Evolutionary conservation across 192 early-diverging fungal species (phyloP).

Genomic region (Gaertneriomyces semiglobifer): DNA sequence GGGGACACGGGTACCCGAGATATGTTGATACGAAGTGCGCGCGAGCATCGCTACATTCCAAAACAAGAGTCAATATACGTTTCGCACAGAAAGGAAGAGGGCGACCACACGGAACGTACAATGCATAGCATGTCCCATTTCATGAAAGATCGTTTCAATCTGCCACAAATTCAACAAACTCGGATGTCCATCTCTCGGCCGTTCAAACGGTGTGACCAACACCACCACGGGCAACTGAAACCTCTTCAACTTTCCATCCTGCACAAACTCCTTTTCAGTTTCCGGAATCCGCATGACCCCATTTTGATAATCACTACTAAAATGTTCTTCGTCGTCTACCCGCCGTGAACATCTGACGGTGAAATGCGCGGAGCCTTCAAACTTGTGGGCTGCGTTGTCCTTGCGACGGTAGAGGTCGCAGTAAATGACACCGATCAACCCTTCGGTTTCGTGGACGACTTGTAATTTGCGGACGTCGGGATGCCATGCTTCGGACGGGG

Average conservation of each 20-base stretch:
- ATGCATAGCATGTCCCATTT: slow-evolving; percentile 99
- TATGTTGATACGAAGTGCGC: slow-evolving; percentile 92
- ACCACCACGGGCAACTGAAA: slow-evolving; percentile 55
- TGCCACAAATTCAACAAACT: slow-evolving; percentile 71
- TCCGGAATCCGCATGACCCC: slow-evolving; percentile 7
- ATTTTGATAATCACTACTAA: not conserved
- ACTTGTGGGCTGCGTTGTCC: slow-evolving; percentile 44
- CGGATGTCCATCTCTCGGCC: slow-evolving; percentile 42
- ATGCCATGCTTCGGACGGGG: slow-evolving; percentile 87
- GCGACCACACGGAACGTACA: slow-evolving; percentile 46
- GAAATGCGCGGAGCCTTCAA: slow-evolving; percentile 88
- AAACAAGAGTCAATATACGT: not conserved
- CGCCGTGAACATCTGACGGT: slow-evolving; percentile 87
- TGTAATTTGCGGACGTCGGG: slow-evolving; percentile 85
- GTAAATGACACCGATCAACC: slow-evolving; percentile 87
- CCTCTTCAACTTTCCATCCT: slow-evolving; percentile 21
- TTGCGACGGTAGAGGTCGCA: slow-evolving; percentile 84
- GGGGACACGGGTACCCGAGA: slow-evolving; percentile 88
- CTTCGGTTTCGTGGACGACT: slow-evolving; percentile 84
- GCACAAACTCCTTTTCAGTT: slow-evolving; percentile 27
- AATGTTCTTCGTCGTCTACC: slow-evolving; percentile 69
- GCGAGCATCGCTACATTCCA: slow-evolving; percentile 72
- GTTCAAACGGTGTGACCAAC: slow-evolving; percentile 42
- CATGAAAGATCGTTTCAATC: slow-evolving; percentile 96
- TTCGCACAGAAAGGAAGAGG: not conserved